Conservation (phyloP, 371 early-diverging fungal genomes). For the Gilbertella persicaria region DNA sequence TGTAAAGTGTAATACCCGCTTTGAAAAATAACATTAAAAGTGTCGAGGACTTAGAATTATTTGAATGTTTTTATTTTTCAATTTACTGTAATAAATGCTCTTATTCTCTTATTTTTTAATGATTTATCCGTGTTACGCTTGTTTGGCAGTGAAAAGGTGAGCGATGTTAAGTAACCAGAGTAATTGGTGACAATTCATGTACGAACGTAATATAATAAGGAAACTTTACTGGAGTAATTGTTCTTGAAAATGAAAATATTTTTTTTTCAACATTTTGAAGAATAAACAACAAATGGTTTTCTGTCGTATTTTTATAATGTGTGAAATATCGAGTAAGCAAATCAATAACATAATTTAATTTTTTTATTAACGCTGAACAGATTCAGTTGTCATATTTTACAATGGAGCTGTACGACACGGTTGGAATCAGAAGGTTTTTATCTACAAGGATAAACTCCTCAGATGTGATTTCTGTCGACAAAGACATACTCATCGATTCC, state of each 20-base stretch:
- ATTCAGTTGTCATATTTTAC: constrained; percentile 15
- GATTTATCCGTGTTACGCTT: constrained; percentile 9
- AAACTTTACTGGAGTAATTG: constrained; percentile 14
- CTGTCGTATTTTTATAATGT: constrained; percentile 13
- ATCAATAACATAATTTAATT: constrained; percentile 8
- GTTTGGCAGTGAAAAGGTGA: constrained; percentile 13
- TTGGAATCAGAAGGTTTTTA: constrained; percentile 11
- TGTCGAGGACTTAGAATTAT: constrained; percentile 11
- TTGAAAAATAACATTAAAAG: constrained; percentile 10
- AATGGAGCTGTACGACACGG: constrained; percentile 16
- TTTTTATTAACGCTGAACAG: constrained; percentile 9
- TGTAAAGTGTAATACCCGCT: constrained; percentile 10
- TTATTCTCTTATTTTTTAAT: constrained; percentile 12
- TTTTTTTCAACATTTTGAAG: constrained; percentile 1
- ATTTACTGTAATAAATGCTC: constrained; percentile 14
- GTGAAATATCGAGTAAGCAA: constrained; percentile 13
- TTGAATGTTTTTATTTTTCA: constrained; percentile 10
- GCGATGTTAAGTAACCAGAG: constrained; percentile 12
- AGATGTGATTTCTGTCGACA: constrained; percentile 13
- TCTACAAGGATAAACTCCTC: constrained; percentile 14
- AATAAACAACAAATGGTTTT: no score
- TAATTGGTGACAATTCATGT: constrained; percentile 13
- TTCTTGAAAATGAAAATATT: constrained; percentile 6
- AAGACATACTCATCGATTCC: constrained; percentile 16
- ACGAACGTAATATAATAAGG: constrained; percentile 12